Base-by-base conservation (phyloP, 2,329 filamentous ascomycete genomes). In the Neopestalotiopsis sp. region DNA sequence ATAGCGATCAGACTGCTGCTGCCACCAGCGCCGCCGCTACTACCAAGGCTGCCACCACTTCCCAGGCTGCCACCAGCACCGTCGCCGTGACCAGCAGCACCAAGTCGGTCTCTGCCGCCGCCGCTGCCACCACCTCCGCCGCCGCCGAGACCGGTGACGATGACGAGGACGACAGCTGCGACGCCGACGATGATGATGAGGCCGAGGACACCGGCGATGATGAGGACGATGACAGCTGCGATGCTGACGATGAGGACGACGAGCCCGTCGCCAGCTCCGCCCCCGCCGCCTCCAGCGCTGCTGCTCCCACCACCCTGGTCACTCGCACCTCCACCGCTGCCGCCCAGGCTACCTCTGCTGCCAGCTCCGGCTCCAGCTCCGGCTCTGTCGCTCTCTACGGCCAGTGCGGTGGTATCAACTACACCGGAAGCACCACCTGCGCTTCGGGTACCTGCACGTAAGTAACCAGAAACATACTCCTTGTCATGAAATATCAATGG, bases 211-310 rank as follows among this genome's bases (percentile, higher is more conserved):
- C 66, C 73, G 66, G 32, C 17, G 57, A 28, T 17, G 53, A n/a
- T 3, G 57, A 45, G 24, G 66, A 63, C 10, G 67, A 68, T n/a
- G 67, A 69, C 9, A 45, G 53, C 61, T 66, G 63, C 61, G 67
- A 66, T 75, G 62, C 77, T 76, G 61, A 79, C n/a, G 59, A 40
- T 24, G 30, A 34, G 34, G 59, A 62, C 4, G 59, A 62, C 30
- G 59, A 34, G 28, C 28, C 59, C 28, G 34, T 30, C 70, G 4
- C 30, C 56, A 67, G 53, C 49, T 49, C 34, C 17, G 42, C 64
- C 7, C 14, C 71, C 72, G 17, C 65, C 38, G 20, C 68, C 59
- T 63, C 45, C 28, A 57, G 56, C 62, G 66, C 69, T 42, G 69
- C 49, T 34, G 69, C 49, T n/a, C 69, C 69, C 30, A 70, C 69